Evolutionary conservation across 176 grass and related monocot genomes (phyloP).

Genomic region (Otatea glauca): DNA sequence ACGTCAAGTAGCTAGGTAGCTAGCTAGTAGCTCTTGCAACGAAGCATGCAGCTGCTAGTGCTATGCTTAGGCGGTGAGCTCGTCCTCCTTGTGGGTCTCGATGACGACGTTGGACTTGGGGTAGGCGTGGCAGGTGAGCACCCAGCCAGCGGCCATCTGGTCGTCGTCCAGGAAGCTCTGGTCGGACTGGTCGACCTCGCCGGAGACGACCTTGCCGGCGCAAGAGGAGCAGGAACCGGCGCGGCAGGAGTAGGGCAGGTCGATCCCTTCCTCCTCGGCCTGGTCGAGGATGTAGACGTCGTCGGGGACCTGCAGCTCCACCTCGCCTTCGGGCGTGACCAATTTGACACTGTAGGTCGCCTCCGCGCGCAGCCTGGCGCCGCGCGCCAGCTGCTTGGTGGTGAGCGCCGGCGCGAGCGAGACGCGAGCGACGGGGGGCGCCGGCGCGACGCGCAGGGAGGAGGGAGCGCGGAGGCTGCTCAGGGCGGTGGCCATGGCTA

Average conservation of each 20-base stretch:
- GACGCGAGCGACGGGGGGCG: neutral
- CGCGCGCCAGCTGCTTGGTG: neutral
- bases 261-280: slow-evolving; percentile 64
- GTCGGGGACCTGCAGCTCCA: slow-evolving; percentile 62
- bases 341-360: slow-evolving; percentile 74
- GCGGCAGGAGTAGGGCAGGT: slow-evolving; percentile 80
- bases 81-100: slow-evolving; percentile 90
- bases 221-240: slow-evolving; percentile 76
- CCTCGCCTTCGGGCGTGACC: slow-evolving; percentile 53
- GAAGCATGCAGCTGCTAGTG: too few species aligned
- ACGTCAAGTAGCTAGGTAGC: too few species aligned
- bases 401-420: neutral
- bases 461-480: slow-evolving; percentile 53
- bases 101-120: slow-evolving; percentile 76
- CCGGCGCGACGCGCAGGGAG: slow-evolving; percentile 24
- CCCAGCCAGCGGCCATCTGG: slow-evolving; percentile 54
- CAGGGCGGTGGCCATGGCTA: too few species aligned
- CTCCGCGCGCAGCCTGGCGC: slow-evolving; percentile 38
- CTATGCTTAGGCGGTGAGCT: slow-evolving; percentile 48
- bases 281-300: slow-evolving; percentile 74
- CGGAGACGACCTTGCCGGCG: slow-evolving; percentile 67
- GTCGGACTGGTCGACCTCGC: slow-evolving; percentile 72
- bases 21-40: too few species aligned
- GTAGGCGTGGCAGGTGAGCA: slow-evolving; percentile 82
- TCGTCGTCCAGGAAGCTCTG: slow-evolving; percentile 79